phyloP scores from a whole-genome alignment of 2,329 filamentous ascomycete genomes.

The Fusarium sublunatum region DNA sequence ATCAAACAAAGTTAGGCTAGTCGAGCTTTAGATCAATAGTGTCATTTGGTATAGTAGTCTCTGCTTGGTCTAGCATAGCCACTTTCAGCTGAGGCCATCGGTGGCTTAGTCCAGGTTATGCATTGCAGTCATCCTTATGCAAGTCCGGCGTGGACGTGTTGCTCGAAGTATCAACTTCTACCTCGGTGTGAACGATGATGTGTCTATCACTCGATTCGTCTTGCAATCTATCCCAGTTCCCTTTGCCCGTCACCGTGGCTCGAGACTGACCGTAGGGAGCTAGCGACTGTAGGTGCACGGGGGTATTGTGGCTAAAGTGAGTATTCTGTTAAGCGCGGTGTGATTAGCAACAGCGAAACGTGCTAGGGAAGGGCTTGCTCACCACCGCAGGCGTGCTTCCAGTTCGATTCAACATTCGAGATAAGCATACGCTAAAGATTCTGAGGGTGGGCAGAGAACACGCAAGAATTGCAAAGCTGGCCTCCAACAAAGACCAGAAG shows the following conservation, averaged over 20 bases:
- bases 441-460: slow-evolving; percentile 28
- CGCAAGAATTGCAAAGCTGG: slow-evolving; percentile 24
- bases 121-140: no score
- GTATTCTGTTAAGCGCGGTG: background rate
- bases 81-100: no score
- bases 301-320: background rate
- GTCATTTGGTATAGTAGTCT: no score
- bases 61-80: no score
- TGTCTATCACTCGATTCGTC: slow-evolving; percentile 26
- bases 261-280: slow-evolving; percentile 5
- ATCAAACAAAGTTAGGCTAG: no score
- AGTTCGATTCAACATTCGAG: slow-evolving; percentile 15
- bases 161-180: no score
- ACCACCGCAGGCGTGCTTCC: slow-evolving; percentile 12
- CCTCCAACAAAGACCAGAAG: slow-evolving; percentile 27
- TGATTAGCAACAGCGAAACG: background rate
- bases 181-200: slow-evolving; percentile 8
- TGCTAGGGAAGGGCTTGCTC: background rate
- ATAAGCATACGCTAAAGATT: slow-evolving; percentile 15
- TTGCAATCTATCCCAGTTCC: slow-evolving; percentile 19
- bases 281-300: background rate
- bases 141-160: no score
- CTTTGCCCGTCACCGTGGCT: slow-evolving; percentile 8
- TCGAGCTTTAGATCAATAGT: no score
- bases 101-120: no score